Evolutionary conservation across 2,329 filamentous ascomycete species (phyloP).

Genomic region (Tympanopsis confertula): DNA sequence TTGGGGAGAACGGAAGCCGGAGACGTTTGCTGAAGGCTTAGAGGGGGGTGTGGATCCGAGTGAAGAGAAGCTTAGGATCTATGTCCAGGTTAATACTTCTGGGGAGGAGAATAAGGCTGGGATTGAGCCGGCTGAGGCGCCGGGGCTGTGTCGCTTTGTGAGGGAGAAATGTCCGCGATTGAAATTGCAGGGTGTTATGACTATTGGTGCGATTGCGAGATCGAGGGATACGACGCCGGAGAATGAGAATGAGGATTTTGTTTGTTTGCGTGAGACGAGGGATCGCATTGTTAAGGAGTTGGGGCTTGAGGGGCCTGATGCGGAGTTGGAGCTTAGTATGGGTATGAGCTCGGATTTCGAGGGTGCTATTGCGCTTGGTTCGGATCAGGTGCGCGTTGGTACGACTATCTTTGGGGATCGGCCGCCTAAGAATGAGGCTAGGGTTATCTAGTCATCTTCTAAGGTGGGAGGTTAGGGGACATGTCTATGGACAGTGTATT

Average conservation of each 20-base stretch:
- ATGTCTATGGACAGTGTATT: background rate
- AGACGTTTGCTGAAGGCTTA: constrained; percentile 13
- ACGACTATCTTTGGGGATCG: constrained; percentile 87
- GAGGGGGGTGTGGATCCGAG: constrained; percentile 19
- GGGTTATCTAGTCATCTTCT: constrained; percentile 37
- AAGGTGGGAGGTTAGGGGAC: background rate
- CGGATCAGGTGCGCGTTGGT: constrained; percentile 79
- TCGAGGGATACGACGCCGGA: constrained; percentile 63
- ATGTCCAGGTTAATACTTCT: constrained; percentile 92
- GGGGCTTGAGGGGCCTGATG: constrained; percentile 29
- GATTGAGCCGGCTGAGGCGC: constrained; percentile 53
- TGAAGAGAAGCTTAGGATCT: constrained; percentile 49
- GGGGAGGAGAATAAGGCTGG: constrained; percentile 80
- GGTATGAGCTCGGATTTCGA: constrained; percentile 97
- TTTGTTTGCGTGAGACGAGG: constrained; percentile 53
- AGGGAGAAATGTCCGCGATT: constrained; percentile 61
- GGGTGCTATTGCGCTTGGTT: constrained; percentile 72
- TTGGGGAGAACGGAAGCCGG: constrained; percentile 40
- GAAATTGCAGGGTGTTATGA: constrained; percentile 78
- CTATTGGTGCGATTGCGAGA: constrained; percentile 84
- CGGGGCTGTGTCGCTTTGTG: constrained; percentile 60
- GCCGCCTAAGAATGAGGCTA: constrained; percentile 68
- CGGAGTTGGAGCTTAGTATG: constrained; percentile 83
- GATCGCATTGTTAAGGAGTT: constrained; percentile 58
- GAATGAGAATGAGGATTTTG: constrained; percentile 86